Evolutionary conservation across 2,329 filamentous ascomycete species (phyloP).

Genomic region (Alternaria sp.): DNA sequence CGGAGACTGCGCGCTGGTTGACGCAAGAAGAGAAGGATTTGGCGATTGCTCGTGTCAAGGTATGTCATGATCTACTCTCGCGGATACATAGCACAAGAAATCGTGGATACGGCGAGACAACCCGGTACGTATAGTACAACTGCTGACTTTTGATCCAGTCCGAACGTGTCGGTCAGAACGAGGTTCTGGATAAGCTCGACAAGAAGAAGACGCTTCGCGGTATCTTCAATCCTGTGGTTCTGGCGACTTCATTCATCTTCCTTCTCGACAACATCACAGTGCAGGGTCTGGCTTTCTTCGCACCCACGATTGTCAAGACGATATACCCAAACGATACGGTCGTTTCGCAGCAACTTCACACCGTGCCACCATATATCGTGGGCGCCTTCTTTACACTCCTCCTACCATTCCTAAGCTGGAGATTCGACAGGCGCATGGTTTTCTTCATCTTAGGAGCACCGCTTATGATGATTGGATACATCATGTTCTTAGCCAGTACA

Average conservation of each 20-base stretch:
- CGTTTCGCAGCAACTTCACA: constrained; percentile 71
- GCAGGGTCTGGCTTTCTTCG: constrained; percentile 73
- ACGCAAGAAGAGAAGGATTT: constrained; percentile 69
- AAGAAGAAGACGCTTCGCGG: constrained; percentile 65
- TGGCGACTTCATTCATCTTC: constrained; percentile 65
- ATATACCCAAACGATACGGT: constrained; percentile 68
- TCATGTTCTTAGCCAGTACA: constrained; percentile 68
- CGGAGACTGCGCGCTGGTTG: constrained; percentile 72
- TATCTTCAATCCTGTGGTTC: constrained; percentile 68
- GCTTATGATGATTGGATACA: constrained; percentile 72
- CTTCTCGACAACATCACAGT: constrained; percentile 73
- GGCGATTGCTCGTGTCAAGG: constrained; percentile 69
- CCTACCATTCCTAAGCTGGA: constrained; percentile 67
- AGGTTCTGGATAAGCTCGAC: constrained; percentile 70
- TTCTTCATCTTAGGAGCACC: constrained; percentile 68
- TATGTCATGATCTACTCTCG: background rate
- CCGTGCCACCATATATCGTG: constrained; percentile 73
- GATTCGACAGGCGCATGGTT: constrained; percentile 64
- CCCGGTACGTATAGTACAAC: background rate
- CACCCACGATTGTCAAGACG: constrained; percentile 71
- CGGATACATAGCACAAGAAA: background rate
- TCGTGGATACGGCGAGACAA: background rate
- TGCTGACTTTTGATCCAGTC: constrained; percentile 45
- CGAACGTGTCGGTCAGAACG: constrained; percentile 67
- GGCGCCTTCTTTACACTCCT: constrained; percentile 71